A percentile compares a stretch with the other conserved stretches of the same genome.
phyloP scores from a whole-genome alignment of 2,329 filamentous ascomycete genomes.

The Phyllosticta citrichinensis region DNA sequence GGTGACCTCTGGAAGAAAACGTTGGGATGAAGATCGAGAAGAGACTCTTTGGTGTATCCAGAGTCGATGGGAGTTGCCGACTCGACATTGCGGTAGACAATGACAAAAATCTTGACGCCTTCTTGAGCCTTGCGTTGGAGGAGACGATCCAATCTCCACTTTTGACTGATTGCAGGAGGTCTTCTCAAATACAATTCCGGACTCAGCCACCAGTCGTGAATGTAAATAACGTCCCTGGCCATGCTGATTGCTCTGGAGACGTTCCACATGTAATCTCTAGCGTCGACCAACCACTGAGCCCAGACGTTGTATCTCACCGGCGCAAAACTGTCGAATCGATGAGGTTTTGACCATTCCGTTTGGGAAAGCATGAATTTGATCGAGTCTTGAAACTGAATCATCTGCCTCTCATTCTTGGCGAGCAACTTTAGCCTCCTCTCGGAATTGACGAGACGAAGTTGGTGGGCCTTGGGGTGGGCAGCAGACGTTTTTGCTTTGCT shows the following conservation, averaged over 20 bases:
- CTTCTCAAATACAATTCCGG: slow-evolving; percentile 92
- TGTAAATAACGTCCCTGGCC: slow-evolving; percentile 95
- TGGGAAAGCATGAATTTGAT: slow-evolving; percentile 75
- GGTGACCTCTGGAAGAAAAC: slow-evolving; percentile 93
- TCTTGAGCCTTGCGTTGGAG: slow-evolving; percentile 89
- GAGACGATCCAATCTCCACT: slow-evolving; percentile 89
- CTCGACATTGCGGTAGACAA: slow-evolving; percentile 96
- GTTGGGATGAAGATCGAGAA: slow-evolving; percentile 91
- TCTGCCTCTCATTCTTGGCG: slow-evolving; percentile 78
- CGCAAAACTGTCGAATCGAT: slow-evolving; percentile 88
- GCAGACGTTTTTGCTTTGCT: slow-evolving; percentile 55
- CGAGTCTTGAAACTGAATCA: slow-evolving; percentile 88
- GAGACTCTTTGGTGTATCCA: slow-evolving; percentile 92
- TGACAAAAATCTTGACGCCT: slow-evolving; percentile 95
- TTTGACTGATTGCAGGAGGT: slow-evolving; percentile 90
- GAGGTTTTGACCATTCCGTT: slow-evolving; percentile 72
- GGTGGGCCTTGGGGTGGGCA: slow-evolving; percentile 63
- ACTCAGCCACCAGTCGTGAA: slow-evolving; percentile 98
- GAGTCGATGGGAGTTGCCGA: slow-evolving; percentile 96
- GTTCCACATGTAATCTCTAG: slow-evolving; percentile 98
- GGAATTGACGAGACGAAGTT: slow-evolving; percentile 77
- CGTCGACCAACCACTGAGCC: slow-evolving; percentile 94
- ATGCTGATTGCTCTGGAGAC: slow-evolving; percentile 94
- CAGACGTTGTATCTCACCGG: slow-evolving; percentile 79
- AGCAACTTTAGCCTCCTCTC: slow-evolving; percentile 88